Evolutionary conservation across 129 eudicot genomes (phyloP).

Genomic region (Rutidosis leptorrhynchoides): DNA sequence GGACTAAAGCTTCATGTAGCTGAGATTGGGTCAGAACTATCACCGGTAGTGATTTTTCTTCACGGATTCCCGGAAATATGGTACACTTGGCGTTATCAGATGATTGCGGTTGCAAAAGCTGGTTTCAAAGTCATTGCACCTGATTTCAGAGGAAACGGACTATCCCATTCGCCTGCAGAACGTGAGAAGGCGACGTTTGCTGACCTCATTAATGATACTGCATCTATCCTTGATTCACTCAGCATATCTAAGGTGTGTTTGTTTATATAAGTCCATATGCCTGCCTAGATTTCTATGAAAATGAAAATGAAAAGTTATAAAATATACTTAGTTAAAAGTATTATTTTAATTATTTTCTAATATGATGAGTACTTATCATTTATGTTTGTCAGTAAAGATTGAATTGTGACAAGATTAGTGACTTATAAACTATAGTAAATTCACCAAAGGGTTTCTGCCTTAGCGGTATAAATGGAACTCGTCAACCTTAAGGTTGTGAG

Average conservation of each 20-base stretch:
- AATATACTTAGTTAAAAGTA: background rate
- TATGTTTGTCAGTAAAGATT: no score
- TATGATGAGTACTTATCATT: background rate
- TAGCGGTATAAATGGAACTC: no score
- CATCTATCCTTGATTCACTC: constrained; percentile 17
- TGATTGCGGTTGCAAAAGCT: constrained; percentile 24
- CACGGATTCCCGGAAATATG: background rate
- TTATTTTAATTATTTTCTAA: background rate
- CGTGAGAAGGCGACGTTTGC: constrained; percentile 7
- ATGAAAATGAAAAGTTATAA: background rate
- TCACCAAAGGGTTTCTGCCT: no score
- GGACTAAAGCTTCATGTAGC: background rate
- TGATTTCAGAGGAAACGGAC: constrained; percentile 26
- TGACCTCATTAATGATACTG: constrained; percentile 13
- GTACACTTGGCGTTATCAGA: constrained; percentile 7
- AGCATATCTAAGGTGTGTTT: background rate
- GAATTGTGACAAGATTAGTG: no score
- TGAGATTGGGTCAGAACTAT: background rate
- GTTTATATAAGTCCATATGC: background rate
- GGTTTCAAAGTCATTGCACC: constrained; percentile 27
- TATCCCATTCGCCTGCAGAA: constrained; percentile 10
- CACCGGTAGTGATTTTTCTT: background rate
- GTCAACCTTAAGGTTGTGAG: no score
- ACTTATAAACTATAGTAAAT: background rate
- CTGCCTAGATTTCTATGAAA: background rate